Conservation (phyloP, 2,329 filamentous ascomycete species). For the Pseudopyricularia javanii region DNA sequence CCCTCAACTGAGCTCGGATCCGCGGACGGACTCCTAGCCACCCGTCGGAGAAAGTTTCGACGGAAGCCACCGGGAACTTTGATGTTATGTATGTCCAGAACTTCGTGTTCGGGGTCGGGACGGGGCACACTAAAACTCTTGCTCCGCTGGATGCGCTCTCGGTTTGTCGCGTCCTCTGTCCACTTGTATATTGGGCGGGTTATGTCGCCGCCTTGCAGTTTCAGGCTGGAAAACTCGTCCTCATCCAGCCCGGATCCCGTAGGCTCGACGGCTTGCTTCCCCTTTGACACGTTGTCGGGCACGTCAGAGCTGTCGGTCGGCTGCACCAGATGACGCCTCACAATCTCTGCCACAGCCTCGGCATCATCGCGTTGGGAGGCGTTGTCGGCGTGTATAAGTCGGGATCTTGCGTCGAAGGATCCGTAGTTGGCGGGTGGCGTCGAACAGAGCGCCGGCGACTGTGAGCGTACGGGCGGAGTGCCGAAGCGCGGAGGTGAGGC, state of each 20-base stretch:
- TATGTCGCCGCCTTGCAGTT: conserved; percentile 86
- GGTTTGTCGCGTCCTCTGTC: conserved; percentile 71
- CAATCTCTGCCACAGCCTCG: conserved; percentile 74
- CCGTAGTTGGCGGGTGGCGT: conserved; percentile 64
- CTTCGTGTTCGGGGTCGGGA: conserved; percentile 67
- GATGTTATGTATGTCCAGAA: conserved; percentile 78
- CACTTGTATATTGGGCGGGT: conserved; percentile 93
- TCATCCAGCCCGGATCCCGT: conserved; percentile 29
- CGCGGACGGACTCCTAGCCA: conserved; percentile 48
- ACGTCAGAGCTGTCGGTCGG: conserved; percentile 41
- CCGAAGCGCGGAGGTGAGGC: conserved; percentile 59
- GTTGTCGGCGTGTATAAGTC: conserved; percentile 29
- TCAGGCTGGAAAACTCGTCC: conserved; percentile 87
- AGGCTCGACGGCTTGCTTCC: conserved; percentile 37
- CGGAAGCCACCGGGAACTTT: conserved; percentile 90
- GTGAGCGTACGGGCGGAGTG: conserved; percentile 46
- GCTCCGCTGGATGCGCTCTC: conserved; percentile 54
- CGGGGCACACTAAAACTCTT: conserved; percentile 75
- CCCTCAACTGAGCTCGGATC: conserved; percentile 22
- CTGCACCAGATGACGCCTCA: conserved; percentile 78
- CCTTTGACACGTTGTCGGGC: conserved; percentile 38
- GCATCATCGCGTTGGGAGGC: conserved; percentile 35
- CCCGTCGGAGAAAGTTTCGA: conserved; percentile 73
- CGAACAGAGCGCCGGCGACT: conserved; percentile 35
- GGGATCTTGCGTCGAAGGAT: conserved; percentile 64